Percentiles rank a stretch among this genome's conserved stretches.
Conservation (phyloP, 2,329 filamentous ascomycete genomes). For the Pestalotiopsis sp. region DNA sequence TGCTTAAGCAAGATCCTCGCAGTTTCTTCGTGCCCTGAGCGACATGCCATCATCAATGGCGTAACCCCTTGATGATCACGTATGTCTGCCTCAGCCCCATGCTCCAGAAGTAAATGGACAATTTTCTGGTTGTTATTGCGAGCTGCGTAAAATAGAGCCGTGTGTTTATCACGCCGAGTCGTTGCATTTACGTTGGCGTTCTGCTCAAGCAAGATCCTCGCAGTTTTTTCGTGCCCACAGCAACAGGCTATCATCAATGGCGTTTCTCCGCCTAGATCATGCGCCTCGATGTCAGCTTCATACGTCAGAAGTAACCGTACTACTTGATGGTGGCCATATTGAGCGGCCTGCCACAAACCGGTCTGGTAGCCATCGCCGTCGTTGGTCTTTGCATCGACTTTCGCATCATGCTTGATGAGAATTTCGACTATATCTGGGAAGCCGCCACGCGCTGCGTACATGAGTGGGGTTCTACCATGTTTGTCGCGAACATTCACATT, state of each 20-base stretch:
- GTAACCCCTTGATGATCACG: too few species aligned
- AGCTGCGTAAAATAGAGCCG: too few species aligned
- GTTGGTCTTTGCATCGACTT: background rate
- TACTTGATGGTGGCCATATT: background rate
- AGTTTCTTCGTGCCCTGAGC: too few species aligned
- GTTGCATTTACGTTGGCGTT: too few species aligned
- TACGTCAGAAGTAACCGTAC: background rate
- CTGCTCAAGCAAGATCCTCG: background rate
- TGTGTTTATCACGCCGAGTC: too few species aligned
- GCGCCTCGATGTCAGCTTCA: background rate
- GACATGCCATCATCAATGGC: too few species aligned
- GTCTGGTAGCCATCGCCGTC: background rate
- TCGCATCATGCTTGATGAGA: background rate
- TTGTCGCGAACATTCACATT: background rate
- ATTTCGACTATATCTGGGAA: background rate
- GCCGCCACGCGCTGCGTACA: background rate
- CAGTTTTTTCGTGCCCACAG: background rate
- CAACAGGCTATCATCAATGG: background rate
- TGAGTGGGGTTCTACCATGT: background rate
- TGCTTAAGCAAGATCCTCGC: too few species aligned
- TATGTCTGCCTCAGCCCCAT: too few species aligned
- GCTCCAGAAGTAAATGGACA: too few species aligned
- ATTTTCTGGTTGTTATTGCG: too few species aligned
- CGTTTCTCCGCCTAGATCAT: accelerated
- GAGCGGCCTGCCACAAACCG: background rate